phyloP scores from a whole-genome alignment of 73 alveolate species.

The Paramecium sonneborni region DNA sequence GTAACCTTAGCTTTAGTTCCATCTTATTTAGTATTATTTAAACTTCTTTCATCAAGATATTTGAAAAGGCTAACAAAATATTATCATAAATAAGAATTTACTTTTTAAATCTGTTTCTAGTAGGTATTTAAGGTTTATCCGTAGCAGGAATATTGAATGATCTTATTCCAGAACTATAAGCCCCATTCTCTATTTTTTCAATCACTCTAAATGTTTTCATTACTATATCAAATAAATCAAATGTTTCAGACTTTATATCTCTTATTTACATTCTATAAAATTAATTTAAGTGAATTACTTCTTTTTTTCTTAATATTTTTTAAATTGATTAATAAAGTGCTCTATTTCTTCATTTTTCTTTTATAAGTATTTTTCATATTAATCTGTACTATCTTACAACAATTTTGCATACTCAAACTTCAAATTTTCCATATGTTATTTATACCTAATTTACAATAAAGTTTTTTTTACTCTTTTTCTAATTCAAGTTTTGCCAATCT shows the following conservation, averaged over 20 bases:
- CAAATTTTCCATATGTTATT: slow-evolving; percentile 46
- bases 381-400: not conserved
- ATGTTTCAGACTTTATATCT: slow-evolving; percentile 50
- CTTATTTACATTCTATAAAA: slow-evolving; percentile 1
- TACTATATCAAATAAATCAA: slow-evolving; percentile 41
- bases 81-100: not conserved
- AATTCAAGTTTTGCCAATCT: slow-evolving; percentile 55
- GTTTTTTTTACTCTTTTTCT: slow-evolving; percentile 50
- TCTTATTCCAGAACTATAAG: slow-evolving; percentile 60
- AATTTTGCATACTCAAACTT: slow-evolving; percentile 32
- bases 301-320: slow-evolving; percentile 38
- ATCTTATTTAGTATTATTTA: slow-evolving; percentile 31
- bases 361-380: slow-evolving; percentile 41
- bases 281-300: not conserved
- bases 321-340: not conserved
- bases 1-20: not conserved
- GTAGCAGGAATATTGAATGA: slow-evolving; percentile 58
- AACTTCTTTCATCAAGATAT: slow-evolving; percentile 51
- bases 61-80: not conserved
- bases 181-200: slow-evolving; percentile 58
- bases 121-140: slow-evolving; percentile 53
- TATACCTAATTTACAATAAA: not conserved
- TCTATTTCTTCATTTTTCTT: slow-evolving; percentile 50
- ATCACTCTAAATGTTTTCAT: slow-evolving; percentile 35
- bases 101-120: slow-evolving; percentile 59